A percentile compares a stretch with the other conserved stretches of the same genome.
phyloP scores from a whole-genome alignment of 1,284 basidiomycete species.

The Megacollybia platyphylla region DNA sequence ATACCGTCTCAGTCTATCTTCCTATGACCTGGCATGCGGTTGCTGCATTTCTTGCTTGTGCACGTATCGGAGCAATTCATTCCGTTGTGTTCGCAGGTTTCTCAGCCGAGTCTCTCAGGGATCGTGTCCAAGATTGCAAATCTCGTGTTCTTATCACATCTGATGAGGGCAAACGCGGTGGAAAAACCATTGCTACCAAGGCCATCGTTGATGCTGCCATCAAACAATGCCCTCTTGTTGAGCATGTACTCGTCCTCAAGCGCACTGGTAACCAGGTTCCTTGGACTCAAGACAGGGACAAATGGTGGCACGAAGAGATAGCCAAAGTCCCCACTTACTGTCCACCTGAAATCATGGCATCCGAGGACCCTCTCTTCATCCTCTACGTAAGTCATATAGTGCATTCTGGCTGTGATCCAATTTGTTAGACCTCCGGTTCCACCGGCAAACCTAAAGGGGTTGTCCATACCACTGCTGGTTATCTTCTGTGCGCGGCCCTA shows the following conservation, averaged over 20 bases:
- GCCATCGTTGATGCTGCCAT: slow-evolving; percentile 90
- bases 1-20: slow-evolving; percentile 86
- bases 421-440: slow-evolving; percentile 75
- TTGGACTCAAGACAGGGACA: slow-evolving; percentile 81
- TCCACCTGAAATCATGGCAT: slow-evolving; percentile 75
- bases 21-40: slow-evolving; percentile 91
- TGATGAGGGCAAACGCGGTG: slow-evolving; percentile 91
- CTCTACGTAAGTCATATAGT: slow-evolving; percentile 60
- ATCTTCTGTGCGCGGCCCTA: slow-evolving; percentile 79
- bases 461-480: slow-evolving; percentile 91
- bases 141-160: slow-evolving; percentile 89
- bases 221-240: slow-evolving; percentile 74
- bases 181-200: slow-evolving; percentile 94
- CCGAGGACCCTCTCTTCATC: slow-evolving; percentile 96
- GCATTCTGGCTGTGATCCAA: slow-evolving; percentile 2
- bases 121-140: slow-evolving; percentile 86
- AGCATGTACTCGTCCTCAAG: slow-evolving; percentile 85
- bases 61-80: slow-evolving; percentile 94
- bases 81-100: slow-evolving; percentile 99
- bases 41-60: slow-evolving; percentile 94
- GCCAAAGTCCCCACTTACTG: slow-evolving; percentile 82
- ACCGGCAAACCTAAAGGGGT: slow-evolving; percentile 98
- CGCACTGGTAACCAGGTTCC: slow-evolving; percentile 79
- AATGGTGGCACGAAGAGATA: slow-evolving; percentile 94
- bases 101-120: slow-evolving; percentile 91